Evolutionary conservation across 2,329 filamentous ascomycete species (phyloP).

Genomic region (Neonectria hederae): DNA sequence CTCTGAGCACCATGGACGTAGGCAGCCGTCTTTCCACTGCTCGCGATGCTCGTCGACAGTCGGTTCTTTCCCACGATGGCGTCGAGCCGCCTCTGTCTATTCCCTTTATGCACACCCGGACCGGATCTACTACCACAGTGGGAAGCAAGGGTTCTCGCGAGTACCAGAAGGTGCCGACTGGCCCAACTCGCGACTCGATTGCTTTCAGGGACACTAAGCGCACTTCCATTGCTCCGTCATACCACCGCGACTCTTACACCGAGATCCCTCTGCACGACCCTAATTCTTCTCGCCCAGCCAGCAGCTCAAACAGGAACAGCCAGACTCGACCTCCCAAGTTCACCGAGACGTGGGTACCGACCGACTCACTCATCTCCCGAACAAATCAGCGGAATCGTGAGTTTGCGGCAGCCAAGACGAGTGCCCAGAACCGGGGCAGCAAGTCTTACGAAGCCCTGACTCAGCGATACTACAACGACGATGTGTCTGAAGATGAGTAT

Average conservation of each 20-base stretch:
- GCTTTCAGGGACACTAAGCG: constrained; percentile 59
- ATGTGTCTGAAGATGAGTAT: constrained; percentile 53
- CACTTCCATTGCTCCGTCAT: constrained; percentile 52
- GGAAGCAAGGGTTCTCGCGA: constrained; percentile 65
- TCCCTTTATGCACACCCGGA: constrained; percentile 83
- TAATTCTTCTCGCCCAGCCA: constrained; percentile 38
- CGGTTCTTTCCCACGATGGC: constrained; percentile 56
- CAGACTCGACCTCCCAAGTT: constrained; percentile 57
- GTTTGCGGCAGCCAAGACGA: constrained; percentile 49
- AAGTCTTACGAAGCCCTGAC: constrained; percentile 58
- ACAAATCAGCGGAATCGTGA: constrained; percentile 63
- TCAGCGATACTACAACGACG: constrained; percentile 55
- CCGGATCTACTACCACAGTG: constrained; percentile 66
- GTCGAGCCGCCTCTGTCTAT: constrained; percentile 65
- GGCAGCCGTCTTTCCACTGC: constrained; percentile 69
- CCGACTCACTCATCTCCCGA: constrained; percentile 63
- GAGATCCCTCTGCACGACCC: constrained; percentile 59
- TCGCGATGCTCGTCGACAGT: constrained; percentile 53
- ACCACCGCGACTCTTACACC: constrained; percentile 57
- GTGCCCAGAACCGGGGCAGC: constrained; percentile 45
- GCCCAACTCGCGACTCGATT: constrained; percentile 55
- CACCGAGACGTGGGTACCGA: constrained; percentile 64
- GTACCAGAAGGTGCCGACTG: constrained; percentile 59
- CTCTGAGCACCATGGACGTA: constrained; percentile 53
- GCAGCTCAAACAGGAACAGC: constrained; percentile 35